Percentiles rank a stretch among this genome's conserved stretches.
These are phyloP conservation scores for Aspergillus mulundensis DNA, from an alignment of 495 filamentous ascomycete species.

Conservation along the genomic window DNA sequence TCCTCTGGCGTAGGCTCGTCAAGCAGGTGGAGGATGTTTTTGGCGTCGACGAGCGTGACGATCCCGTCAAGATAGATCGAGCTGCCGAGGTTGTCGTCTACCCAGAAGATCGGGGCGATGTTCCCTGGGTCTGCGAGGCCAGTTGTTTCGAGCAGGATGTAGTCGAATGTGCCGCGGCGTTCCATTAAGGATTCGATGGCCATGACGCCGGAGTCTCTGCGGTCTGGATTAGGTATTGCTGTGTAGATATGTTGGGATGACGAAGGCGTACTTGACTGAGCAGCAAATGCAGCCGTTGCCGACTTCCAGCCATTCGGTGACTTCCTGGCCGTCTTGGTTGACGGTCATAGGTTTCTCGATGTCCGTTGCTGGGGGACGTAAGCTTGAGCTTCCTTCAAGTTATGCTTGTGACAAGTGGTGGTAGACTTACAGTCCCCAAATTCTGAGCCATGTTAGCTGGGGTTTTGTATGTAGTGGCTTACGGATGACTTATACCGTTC, in stretches of 20 bases:
- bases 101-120: conserved; percentile 93
- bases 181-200: conserved; percentile 97
- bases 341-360: conserved; percentile 93
- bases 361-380: conserved; percentile 60
- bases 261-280: conserved; percentile 75
- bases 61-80: conserved; percentile 96
- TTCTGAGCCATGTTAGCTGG: conserved; percentile 46
- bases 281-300: conserved; percentile 98
- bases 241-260: not conserved
- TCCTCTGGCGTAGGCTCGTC: conserved; percentile 67
- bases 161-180: conserved; percentile 89
- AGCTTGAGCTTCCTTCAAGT: not conserved
- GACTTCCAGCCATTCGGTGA: conserved; percentile 92
- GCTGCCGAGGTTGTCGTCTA: conserved; percentile 90
- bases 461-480: not conserved
- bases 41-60: conserved; percentile 92
- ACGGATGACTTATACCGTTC: conserved; percentile 59
- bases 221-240: conserved; percentile 5
- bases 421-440: conserved; percentile 83
- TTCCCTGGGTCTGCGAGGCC: conserved; percentile 95
- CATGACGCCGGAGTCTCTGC: conserved; percentile 81
- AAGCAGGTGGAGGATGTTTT: conserved; percentile 77
- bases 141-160: conserved; percentile 95
- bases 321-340: conserved; percentile 76
- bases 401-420: not conserved